Evolutionary conservation across 75 land plant species (phyloP).

Genomic region (Azolla pinnata): DNA sequence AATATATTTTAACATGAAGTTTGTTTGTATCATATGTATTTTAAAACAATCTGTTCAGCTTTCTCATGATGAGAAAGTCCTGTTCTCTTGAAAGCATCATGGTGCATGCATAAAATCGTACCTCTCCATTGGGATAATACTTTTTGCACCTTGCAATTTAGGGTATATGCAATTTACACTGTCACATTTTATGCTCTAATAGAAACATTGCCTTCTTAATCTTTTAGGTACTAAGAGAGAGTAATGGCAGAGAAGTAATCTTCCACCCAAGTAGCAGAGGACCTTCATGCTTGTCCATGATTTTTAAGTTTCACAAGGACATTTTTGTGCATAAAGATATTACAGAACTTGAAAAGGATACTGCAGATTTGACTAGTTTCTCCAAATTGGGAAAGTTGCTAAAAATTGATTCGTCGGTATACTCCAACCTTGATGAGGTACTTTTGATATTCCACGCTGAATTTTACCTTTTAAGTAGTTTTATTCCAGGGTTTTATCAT

Average conservation of each 20-base stretch:
- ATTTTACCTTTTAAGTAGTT: no score
- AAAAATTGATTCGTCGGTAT: slow-evolving; percentile 69
- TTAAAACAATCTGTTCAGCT: not conserved
- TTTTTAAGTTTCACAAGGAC: slow-evolving; percentile 70
- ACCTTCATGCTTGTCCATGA: slow-evolving; percentile 70
- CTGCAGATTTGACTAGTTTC: slow-evolving; percentile 68
- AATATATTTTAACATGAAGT: no score
- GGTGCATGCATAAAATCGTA: not conserved
- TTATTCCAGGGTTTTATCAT: not conserved
- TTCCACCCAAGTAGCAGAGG: slow-evolving; percentile 79
- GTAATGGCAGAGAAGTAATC: slow-evolving; percentile 78
- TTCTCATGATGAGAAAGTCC: not conserved
- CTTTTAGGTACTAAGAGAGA: slow-evolving; percentile 61
- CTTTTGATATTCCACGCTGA: no score
- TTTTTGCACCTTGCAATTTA: not conserved
- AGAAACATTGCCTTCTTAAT: not conserved
- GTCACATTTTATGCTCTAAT: no score
- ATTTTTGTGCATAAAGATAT: slow-evolving; percentile 86
- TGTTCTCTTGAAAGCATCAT: not conserved
- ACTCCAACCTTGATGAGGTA: slow-evolving; percentile 94
- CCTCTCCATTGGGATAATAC: not conserved
- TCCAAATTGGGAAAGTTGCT: slow-evolving; percentile 81
- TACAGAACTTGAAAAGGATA: slow-evolving; percentile 77
- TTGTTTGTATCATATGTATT: no score
- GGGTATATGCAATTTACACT: no score